Base-by-base conservation (phyloP, 306 rosid species). In the Styphnolobium japonicum region DNA sequence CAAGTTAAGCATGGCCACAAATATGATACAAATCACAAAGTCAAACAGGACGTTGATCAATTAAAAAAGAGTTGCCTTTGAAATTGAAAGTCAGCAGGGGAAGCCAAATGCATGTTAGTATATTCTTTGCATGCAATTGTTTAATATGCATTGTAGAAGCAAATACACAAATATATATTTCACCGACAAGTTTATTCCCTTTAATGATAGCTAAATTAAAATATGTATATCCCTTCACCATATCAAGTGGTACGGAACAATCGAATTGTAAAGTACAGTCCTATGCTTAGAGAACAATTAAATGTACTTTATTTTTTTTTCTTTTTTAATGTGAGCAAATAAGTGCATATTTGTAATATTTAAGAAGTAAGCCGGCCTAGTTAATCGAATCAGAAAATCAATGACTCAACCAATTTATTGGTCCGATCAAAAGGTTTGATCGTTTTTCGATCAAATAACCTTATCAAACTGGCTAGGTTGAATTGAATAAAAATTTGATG, bases 171-270 rank as follows among this genome's bases (percentile, higher is more conserved):
- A 64, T 31, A 48, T 34, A 37, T 55, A 43, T 60, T 9, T 19
- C 83, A 72, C 81, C 73, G 73, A 66, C 60, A 66, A 39, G 16
- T 61, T 39, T 22, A 68, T 68, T 36, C 40, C 5, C 55, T 58
- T 66, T 69, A 40, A 77, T 49, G 77, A 48, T 46, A 8, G 10
- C 36, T 48, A 55, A 67, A 61, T 16, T 52, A 66, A 76, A 67
- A 70, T 42, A 46, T 10, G 31, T 23, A 27, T 48, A 14, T 70
- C 7, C 60, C 40, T 60, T 71, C 34, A 7, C n/a, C 37, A 10
- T 49, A 68, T 49, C 52, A 51, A 67, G 77, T 58, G 75, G 90
- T 84, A 87, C 88, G 88, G 88, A 84, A 37, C 51, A 70, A 27
- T 16, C 40, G 43, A 42, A 64, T 62, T 77, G 57, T 19, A 14